Evolutionary conservation across 192 early-diverging fungal genomes (phyloP).

Genomic region (Umbelopsis vinacea): DNA sequence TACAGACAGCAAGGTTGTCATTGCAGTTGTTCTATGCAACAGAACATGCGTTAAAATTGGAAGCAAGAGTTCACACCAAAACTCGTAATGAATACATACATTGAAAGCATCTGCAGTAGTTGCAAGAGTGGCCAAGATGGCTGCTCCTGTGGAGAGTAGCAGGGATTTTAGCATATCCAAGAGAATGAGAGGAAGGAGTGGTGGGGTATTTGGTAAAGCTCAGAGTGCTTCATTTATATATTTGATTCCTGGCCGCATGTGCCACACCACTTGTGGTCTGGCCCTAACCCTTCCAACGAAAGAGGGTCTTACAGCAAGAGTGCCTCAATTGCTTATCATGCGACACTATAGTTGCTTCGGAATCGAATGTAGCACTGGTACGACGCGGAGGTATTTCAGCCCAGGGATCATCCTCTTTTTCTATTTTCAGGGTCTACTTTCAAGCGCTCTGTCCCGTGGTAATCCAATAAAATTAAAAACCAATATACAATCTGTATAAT

Average conservation of each 20-base stretch:
- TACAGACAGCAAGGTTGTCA: constrained; percentile 42
- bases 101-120: constrained; percentile 8
- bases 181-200: not conserved
- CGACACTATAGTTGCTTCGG: not conserved
- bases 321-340: not conserved
- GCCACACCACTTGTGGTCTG: not conserved
- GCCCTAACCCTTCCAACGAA: not conserved
- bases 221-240: not conserved
- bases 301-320: not conserved
- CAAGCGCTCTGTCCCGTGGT: too few species aligned
- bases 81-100: not conserved
- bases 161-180: not conserved
- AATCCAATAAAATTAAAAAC: not conserved
- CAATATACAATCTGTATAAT: not conserved
- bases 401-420: too few species aligned
- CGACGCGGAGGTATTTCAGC: constrained; percentile 3
- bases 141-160: constrained; percentile 2
- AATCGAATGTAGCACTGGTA: constrained; percentile 10
- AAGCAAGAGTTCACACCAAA: not conserved
- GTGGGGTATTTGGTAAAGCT: too few species aligned
- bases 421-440: too few species aligned
- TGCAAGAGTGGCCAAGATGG: constrained; percentile 6
- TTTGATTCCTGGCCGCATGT: constrained; percentile 10
- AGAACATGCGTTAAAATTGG: not conserved
- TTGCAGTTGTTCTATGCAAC: constrained; percentile 36